phyloP scores from a whole-genome alignment of 768 basidiomycete species.

The Gymnopilus junonius region DNA sequence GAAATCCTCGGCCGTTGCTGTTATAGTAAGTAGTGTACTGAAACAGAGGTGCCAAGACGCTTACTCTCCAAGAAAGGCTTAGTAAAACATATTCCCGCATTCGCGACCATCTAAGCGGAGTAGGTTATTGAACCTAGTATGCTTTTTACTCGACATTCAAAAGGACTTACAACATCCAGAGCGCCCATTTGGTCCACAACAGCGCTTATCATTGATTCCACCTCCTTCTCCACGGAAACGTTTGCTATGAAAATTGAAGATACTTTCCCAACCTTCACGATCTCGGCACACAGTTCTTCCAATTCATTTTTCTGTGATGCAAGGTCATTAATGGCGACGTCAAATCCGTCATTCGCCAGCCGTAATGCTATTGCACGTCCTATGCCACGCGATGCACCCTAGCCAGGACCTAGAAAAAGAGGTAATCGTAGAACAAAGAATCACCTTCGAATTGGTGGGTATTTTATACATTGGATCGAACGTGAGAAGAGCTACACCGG shows the following conservation, averaged over 20 bases:
- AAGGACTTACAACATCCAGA: conserved; percentile 49
- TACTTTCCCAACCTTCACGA: conserved; percentile 30
- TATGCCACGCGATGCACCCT: conserved; percentile 49
- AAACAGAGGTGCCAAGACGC: background rate
- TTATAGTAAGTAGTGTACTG: background rate
- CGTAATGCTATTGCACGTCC: conserved; percentile 51
- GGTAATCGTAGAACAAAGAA: no score
- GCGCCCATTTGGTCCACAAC: conserved; percentile 41
- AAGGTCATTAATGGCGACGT: conserved; percentile 52
- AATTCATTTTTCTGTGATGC: conserved; percentile 32
- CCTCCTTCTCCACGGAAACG: conserved; percentile 45
- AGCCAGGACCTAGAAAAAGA: no score
- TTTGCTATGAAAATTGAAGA: conserved; percentile 35
- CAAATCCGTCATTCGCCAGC: conserved; percentile 50
- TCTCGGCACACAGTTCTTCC: conserved; percentile 28
- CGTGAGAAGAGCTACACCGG: no score
- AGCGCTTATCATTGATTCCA: conserved; percentile 41
- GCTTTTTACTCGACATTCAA: background rate
- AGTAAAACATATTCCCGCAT: conserved; percentile 39
- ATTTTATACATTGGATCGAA: no score
- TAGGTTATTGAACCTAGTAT: no score
- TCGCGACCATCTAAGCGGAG: conserved; percentile 54
- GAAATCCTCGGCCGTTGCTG: conserved; percentile 35
- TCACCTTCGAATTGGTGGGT: no score
- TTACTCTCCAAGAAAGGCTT: conserved; percentile 30